Percentiles rank a stretch among this genome's conserved stretches.
Conservation (phyloP, 1,284 basidiomycete genomes). For the Xanthoconium separans region DNA sequence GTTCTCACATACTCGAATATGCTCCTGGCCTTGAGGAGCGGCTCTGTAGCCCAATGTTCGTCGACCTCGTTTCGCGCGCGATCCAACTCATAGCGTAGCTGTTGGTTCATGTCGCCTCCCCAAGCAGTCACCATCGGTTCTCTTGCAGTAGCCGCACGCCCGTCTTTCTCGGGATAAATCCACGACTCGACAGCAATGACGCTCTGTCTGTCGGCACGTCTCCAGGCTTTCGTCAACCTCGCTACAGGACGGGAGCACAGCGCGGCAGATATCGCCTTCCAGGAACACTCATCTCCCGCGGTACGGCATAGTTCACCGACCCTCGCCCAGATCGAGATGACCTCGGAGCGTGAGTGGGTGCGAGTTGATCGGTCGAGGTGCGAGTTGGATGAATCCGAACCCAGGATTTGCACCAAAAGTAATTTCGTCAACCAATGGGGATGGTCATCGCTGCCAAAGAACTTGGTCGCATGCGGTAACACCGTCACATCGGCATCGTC, state of each 20-base stretch:
- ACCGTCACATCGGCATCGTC: slow-evolving; percentile 13
- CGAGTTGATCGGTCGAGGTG: slow-evolving; percentile 51
- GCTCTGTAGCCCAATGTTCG: slow-evolving; percentile 42
- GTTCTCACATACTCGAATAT: slow-evolving; percentile 54
- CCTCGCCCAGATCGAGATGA: slow-evolving; percentile 67
- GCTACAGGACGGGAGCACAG: slow-evolving; percentile 71
- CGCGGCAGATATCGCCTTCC: slow-evolving; percentile 67
- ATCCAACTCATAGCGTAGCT: slow-evolving; percentile 34
- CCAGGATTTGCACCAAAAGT: slow-evolving; percentile 66
- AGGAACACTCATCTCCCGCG: slow-evolving; percentile 72
- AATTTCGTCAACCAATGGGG: slow-evolving; percentile 80
- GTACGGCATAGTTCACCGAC: slow-evolving; percentile 68
- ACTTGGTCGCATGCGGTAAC: slow-evolving; percentile 31
- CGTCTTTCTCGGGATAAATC: slow-evolving; percentile 48
- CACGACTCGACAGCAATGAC: slow-evolving; percentile 62
- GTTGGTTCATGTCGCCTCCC: slow-evolving; percentile 55
- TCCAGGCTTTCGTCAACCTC: slow-evolving; percentile 75
- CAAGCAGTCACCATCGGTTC: slow-evolving; percentile 61
- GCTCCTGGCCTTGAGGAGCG: slow-evolving; percentile 42
- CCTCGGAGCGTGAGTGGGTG: slow-evolving; percentile 67
- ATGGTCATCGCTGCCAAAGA: slow-evolving; percentile 66
- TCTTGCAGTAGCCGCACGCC: slow-evolving; percentile 31
- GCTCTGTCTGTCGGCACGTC: slow-evolving; percentile 59
- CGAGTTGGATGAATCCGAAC: slow-evolving; percentile 45
- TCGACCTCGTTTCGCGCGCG: slow-evolving; percentile 43